A percentile compares a stretch with the other conserved stretches of the same genome.
phyloP scores from a whole-genome alignment of 2,329 filamentous ascomycete genomes.

The Talaromyces rugulosus region DNA sequence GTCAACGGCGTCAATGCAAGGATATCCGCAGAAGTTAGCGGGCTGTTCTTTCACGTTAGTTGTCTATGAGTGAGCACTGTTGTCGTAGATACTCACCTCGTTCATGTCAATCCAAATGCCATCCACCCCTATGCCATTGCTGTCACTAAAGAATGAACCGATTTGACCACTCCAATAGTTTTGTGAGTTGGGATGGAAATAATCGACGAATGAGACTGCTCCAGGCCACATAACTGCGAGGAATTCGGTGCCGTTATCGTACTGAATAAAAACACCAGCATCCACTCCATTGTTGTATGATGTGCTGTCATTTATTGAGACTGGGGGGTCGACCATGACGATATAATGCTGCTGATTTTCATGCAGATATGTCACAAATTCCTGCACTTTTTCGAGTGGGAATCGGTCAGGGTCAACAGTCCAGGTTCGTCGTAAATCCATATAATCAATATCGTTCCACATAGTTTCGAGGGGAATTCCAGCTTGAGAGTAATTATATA shows the following conservation, averaged over 20 bases:
- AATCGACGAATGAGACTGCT: conserved; percentile 68
- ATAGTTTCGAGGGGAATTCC: conserved; percentile 42
- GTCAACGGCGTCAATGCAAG: conserved; percentile 49
- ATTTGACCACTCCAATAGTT: conserved; percentile 70
- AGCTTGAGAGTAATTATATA: conserved; percentile 40
- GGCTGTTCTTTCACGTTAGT: conserved; percentile 20
- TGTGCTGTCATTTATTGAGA: conserved; percentile 23
- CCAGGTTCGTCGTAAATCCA: conserved; percentile 35
- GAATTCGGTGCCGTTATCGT: conserved; percentile 53
- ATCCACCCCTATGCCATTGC: conserved; percentile 68
- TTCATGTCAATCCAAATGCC: conserved; percentile 75
- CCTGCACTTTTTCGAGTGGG: conserved; percentile 50
- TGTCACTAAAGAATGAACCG: conserved; percentile 57
- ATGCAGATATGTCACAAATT: conserved; percentile 65
- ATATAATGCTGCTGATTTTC: conserved; percentile 64
- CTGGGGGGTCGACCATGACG: conserved; percentile 67
- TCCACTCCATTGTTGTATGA: conserved; percentile 61
- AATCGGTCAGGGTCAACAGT: conserved; percentile 37
- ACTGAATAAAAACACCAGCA: conserved; percentile 50
- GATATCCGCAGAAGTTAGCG: conserved; percentile 51
- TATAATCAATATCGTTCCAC: conserved; percentile 45
- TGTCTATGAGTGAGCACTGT: not conserved
- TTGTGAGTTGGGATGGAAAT: conserved; percentile 63
- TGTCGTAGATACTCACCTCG: conserved; percentile 32
- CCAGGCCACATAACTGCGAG: conserved; percentile 72